phyloP scores from a whole-genome alignment of 306 rosid genomes.

The Acacia confusa region DNA sequence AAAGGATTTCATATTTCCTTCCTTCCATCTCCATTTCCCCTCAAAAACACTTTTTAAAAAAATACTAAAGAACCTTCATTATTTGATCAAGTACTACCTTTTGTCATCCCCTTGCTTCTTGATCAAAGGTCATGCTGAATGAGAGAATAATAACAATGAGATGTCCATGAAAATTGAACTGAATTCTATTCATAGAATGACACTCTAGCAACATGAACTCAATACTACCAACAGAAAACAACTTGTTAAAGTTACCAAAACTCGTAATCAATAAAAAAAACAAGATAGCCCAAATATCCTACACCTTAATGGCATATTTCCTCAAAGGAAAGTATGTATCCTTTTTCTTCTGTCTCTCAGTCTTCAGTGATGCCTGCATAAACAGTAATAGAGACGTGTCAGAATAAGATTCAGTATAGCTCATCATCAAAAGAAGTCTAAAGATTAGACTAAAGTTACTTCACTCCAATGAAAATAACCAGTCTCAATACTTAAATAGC shows the following conservation, averaged over 20 bases:
- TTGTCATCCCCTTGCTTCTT: neutral
- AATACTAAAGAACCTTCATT: neutral
- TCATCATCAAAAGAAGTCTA: neutral
- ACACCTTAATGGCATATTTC: constrained; percentile 85
- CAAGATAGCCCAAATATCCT: constrained; percentile 22
- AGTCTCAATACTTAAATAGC: neutral
- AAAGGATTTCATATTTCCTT: neutral
- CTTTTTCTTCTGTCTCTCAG: constrained; percentile 67
- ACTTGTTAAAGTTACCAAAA: constrained; percentile 34
- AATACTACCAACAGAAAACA: constrained; percentile 19
- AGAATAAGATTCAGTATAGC: neutral
- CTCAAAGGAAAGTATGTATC: constrained; percentile 81
- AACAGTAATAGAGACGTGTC: neutral
- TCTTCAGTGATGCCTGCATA: constrained; percentile 69
- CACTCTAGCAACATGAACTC: neutral
- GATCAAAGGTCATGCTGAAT: neutral
- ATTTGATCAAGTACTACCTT: neutral
- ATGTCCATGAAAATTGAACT: neutral
- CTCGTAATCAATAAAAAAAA: neutral
- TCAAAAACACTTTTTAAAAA: neutral
- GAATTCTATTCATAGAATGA: neutral
- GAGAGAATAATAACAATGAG: neutral
- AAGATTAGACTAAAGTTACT: neutral
- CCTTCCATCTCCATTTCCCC: neutral
- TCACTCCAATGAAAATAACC: neutral